Evolutionary conservation across 2,329 filamentous ascomycete species (phyloP).

Genomic region (Penicillium sp.): DNA sequence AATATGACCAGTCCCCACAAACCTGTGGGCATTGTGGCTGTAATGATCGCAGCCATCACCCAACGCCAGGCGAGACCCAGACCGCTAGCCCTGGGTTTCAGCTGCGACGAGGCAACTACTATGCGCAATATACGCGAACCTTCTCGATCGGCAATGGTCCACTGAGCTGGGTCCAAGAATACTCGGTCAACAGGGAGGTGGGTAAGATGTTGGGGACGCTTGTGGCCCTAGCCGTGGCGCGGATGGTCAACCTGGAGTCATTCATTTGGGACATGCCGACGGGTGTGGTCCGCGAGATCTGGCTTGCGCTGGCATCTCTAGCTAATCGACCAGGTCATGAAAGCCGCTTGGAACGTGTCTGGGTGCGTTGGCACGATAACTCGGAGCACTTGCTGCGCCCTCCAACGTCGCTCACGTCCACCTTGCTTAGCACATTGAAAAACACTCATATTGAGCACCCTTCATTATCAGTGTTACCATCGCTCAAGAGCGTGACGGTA

Average conservation of each 20-base stretch:
- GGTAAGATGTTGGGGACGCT: conserved; percentile 88
- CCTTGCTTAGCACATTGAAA: conserved; percentile 41
- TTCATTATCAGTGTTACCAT: conserved; percentile 75
- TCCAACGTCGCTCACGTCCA: conserved; percentile 14
- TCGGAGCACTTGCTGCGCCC: conserved; percentile 44
- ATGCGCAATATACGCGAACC: conserved; percentile 76
- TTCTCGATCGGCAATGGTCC: conserved; percentile 86
- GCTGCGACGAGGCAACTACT: conserved; percentile 67
- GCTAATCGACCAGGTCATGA: conserved; percentile 62
- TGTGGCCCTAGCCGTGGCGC: conserved; percentile 74
- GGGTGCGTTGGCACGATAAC: conserved; percentile 84
- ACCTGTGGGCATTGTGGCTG: conserved; percentile 37
- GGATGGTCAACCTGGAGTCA: conserved; percentile 78
- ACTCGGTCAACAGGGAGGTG: conserved; percentile 77
- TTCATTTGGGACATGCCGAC: conserved; percentile 92
- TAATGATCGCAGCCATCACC: conserved; percentile 21
- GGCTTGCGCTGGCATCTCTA: conserved; percentile 73
- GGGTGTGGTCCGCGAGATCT: conserved; percentile 77
- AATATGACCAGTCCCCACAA: background rate
- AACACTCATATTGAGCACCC: conserved; percentile 71
- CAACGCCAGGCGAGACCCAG: background rate
- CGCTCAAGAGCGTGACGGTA: conserved; percentile 73
- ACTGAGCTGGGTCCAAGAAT: conserved; percentile 75
- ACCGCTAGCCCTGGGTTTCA: conserved; percentile 11
- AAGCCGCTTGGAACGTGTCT: conserved; percentile 71